phyloP scores from a whole-genome alignment of 2,329 filamentous ascomycete genomes.

The Parascedosporium putredinis region DNA sequence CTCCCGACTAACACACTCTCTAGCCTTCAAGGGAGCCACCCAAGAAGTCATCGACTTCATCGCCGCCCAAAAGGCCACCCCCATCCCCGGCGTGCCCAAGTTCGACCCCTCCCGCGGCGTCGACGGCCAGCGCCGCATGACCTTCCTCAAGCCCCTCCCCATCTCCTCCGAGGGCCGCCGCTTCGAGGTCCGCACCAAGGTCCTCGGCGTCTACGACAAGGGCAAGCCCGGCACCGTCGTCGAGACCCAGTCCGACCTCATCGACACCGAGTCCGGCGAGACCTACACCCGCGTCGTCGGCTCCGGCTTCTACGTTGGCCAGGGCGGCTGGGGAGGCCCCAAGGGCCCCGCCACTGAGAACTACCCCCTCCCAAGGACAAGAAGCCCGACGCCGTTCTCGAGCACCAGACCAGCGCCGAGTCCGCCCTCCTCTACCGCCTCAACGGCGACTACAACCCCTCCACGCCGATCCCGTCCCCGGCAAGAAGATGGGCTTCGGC shows the following conservation, averaged over 20 bases:
- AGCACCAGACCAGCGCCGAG: slow-evolving; percentile 60
- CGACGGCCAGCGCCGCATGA: slow-evolving; percentile 73
- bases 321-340: slow-evolving; percentile 76
- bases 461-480: slow-evolving; percentile 77
- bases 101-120: slow-evolving; percentile 67
- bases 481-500: slow-evolving; percentile 82
- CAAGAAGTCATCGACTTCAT: slow-evolving; percentile 82
- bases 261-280: slow-evolving; percentile 51
- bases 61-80: slow-evolving; percentile 50
- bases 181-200: slow-evolving; percentile 68
- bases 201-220: slow-evolving; percentile 84
- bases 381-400: slow-evolving; percentile 58
- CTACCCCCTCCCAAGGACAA: slow-evolving; percentile 66
- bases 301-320: slow-evolving; percentile 69
- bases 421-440: slow-evolving; percentile 71
- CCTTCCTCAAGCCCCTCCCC: slow-evolving; percentile 68
- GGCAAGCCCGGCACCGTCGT: slow-evolving; percentile 73
- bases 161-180: slow-evolving; percentile 57
- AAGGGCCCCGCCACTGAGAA: slow-evolving; percentile 74
- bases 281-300: slow-evolving; percentile 49
- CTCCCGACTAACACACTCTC: background rate
- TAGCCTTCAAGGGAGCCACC: slow-evolving; percentile 65
- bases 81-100: slow-evolving; percentile 66
- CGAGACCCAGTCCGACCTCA: slow-evolving; percentile 67
- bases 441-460: slow-evolving; percentile 94